Evolutionary conservation across 192 early-diverging fungal genomes (phyloP).

Genomic region (Thamnidium elegans): DNA sequence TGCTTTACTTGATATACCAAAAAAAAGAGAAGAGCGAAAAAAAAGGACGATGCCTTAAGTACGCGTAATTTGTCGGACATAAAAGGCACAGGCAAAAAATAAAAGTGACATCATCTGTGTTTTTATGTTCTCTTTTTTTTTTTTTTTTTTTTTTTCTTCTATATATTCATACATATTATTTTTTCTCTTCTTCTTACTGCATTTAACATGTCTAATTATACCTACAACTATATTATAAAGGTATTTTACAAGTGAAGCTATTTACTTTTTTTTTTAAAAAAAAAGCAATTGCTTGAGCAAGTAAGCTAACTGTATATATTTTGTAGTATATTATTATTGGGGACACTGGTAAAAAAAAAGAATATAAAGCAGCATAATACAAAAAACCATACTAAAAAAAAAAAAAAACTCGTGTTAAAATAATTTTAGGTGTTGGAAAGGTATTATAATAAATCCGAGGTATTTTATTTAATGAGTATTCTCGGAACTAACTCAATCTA

Average conservation of each 20-base stretch:
- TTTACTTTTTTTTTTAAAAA: no score
- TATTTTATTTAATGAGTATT: neutral
- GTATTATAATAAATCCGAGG: constrained; percentile 26
- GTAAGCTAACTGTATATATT: no score
- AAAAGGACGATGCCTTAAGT: neutral
- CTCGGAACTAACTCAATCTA: neutral
- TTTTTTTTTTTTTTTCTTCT: no score
- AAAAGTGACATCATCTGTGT: no score
- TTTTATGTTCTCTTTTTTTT: no score
- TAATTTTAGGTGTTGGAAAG: constrained; percentile 72
- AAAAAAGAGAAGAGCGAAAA: neutral
- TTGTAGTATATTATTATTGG: constrained; percentile 83
- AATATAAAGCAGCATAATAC: neutral
- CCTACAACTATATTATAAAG: constrained; percentile 65
- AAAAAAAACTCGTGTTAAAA: neutral
- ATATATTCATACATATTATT: no score
- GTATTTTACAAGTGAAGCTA: constrained; percentile 26
- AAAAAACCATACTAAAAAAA: neutral
- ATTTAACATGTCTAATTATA: constrained; percentile 42
- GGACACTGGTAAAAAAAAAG: constrained; percentile 58
- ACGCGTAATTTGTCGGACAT: no score
- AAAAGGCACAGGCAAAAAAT: no score
- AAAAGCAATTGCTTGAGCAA: no score
- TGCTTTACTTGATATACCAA: no score
- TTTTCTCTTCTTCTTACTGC: neutral